A percentile compares a stretch with the other conserved stretches of the same genome.
These are phyloP conservation scores for Penicillium cosmopolitanum DNA, from an alignment of 495 filamentous ascomycete species.

Conservation along the genomic window DNA sequence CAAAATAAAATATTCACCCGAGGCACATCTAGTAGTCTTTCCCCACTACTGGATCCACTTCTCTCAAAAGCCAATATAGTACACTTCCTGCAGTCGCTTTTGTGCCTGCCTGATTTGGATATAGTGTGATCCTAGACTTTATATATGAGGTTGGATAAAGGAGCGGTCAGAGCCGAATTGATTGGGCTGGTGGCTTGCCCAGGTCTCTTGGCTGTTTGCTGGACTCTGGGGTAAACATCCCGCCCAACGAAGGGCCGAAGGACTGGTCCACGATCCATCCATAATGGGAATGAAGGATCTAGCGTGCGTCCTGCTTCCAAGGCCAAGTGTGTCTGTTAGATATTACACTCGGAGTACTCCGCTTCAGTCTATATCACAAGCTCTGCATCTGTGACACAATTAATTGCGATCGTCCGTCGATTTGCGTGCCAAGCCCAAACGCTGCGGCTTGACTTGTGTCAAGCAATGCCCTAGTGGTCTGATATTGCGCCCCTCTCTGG, in stretches of 20 bases:
- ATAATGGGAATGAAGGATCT: not conserved
- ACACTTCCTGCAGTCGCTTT: conserved; percentile 12
- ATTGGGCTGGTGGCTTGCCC: conserved; percentile 4
- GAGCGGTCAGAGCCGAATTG: conserved; percentile 21
- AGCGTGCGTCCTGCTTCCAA: not conserved
- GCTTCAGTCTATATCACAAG: not conserved
- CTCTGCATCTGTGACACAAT: conserved; percentile 4
- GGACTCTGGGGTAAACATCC: conserved; percentile 15
- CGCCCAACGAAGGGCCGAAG: not conserved
- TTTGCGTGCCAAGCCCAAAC: conserved; percentile 17
- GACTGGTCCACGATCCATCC: not conserved
- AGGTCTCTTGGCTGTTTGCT: conserved; percentile 7
- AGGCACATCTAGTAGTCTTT: conserved; percentile 14
- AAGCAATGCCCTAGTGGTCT: conserved; percentile 25
- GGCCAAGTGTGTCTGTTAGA: not conserved
- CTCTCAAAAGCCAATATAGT: conserved; percentile 8
- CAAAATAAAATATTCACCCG: conserved; percentile 19
- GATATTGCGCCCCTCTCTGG: not conserved
- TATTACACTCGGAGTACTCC: not conserved
- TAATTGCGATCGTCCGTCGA: conserved; percentile 5
- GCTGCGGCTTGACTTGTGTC: conserved; percentile 15
- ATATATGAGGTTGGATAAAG: conserved; percentile 15
- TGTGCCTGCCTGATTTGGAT: conserved; percentile 18
- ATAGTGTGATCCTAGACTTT: conserved; percentile 15
- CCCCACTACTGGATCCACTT: conserved; percentile 20